Conservation (phyloP, 352 stramenopile species). For the Phytophthora europaea region DNA sequence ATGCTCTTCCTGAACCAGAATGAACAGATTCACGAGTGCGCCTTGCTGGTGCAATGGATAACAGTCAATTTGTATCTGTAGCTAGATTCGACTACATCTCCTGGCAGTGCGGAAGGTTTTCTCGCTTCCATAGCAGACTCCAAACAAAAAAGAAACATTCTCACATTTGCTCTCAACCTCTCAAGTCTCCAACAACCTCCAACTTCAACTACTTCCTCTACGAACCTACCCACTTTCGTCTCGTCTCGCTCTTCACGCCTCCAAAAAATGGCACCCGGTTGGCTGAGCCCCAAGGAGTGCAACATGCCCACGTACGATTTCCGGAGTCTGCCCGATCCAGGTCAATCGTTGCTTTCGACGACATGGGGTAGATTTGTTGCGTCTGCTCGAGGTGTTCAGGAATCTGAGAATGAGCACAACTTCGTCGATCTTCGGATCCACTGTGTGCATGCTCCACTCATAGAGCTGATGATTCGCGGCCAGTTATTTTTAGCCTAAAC, state of each 20-base stretch:
- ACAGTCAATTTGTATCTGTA: too few relatives aligned
- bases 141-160: too few relatives aligned
- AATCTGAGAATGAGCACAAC: conserved; percentile 85
- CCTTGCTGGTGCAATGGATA: too few relatives aligned
- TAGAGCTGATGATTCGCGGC: conserved; percentile 66
- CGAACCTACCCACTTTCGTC: not conserved
- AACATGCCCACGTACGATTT: conserved; percentile 54
- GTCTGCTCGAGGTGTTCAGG: conserved; percentile 53
- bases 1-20: too few relatives aligned
- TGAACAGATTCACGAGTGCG: too few relatives aligned
- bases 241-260: not conserved
- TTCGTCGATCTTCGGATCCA: conserved; percentile 68
- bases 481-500: not conserved
- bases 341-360: conserved; percentile 47
- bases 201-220: not conserved
- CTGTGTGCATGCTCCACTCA: conserved; percentile 65
- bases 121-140: too few relatives aligned
- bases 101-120: too few relatives aligned
- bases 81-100: too few relatives aligned
- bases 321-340: conserved; percentile 78
- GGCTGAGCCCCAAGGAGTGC: not conserved
- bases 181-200: not conserved
- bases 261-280: not conserved
- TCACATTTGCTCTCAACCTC: too few relatives aligned
- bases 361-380: conserved; percentile 33